These are phyloP conservation scores for Penicillium sp. DNA, from an alignment of 2,329 filamentous ascomycete species.

Conservation along the genomic window DNA sequence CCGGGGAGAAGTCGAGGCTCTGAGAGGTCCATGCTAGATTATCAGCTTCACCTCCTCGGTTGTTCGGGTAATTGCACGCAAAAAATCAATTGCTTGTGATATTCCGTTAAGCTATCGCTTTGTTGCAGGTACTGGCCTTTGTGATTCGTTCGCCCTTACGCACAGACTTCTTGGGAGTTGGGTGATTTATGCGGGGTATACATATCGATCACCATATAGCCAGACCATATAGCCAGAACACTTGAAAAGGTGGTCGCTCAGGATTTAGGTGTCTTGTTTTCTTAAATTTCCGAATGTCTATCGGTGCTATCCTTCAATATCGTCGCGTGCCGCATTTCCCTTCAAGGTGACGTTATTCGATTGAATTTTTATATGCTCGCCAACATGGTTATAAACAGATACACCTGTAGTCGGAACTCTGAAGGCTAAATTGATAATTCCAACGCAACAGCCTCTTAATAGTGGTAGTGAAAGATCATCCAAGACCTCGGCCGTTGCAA, in stretches of 20 bases:
- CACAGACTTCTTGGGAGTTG: conserved; percentile 3
- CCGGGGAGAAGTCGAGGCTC: background rate
- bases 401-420: background rate
- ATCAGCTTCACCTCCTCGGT: conserved; percentile 8
- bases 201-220: background rate
- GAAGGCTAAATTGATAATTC: background rate
- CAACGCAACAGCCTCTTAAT: background rate
- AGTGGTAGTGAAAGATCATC: background rate
- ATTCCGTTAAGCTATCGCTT: background rate
- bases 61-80: background rate
- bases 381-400: background rate
- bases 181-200: background rate
- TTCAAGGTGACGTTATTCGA: background rate
- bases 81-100: conserved; percentile 10
- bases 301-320: background rate
- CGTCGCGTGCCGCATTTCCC: background rate
- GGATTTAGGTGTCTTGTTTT: background rate
- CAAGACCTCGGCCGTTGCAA: background rate
- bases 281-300: background rate
- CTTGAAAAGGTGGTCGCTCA: too few species aligned
- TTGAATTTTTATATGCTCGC: background rate
- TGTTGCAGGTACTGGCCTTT: background rate
- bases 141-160: conserved; percentile 4
- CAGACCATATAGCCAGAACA: background rate
- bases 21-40: conserved; percentile 9